A percentile compares a stretch with the other conserved stretches of the same genome.
These are phyloP conservation scores for Chaetomidium leptoderma DNA, from an alignment of 495 filamentous ascomycete species.

Conservation along the genomic window DNA sequence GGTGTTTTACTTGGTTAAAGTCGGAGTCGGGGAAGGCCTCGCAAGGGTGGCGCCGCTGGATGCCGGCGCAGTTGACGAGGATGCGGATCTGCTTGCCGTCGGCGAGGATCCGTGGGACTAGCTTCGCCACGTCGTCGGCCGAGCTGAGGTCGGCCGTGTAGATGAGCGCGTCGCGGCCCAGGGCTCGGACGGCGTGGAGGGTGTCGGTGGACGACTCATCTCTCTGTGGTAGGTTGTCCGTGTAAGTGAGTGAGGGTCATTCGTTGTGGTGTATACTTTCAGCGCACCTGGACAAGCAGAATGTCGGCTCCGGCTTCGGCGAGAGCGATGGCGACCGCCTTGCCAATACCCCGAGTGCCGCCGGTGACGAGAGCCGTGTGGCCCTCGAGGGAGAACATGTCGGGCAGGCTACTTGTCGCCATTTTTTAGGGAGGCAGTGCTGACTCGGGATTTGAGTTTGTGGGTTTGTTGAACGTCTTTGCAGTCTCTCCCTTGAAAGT, in stretches of 20 bases:
- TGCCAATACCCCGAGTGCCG: constrained; percentile 82
- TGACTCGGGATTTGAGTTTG: neutral
- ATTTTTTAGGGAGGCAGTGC: neutral
- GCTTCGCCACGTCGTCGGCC: constrained; percentile 51
- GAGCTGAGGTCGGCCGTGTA: constrained; percentile 71
- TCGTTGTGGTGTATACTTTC: too few relatives aligned
- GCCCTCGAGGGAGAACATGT: constrained; percentile 54
- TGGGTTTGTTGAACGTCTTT: too few relatives aligned
- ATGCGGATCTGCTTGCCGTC: constrained; percentile 63
- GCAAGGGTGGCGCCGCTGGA: constrained; percentile 74
- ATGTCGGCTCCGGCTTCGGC: constrained; percentile 84
- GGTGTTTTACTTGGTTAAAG: constrained; percentile 62
- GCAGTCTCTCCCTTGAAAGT: too few relatives aligned
- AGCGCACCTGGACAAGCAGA: constrained; percentile 59
- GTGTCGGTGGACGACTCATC: constrained; percentile 63
- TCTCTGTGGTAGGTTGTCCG: constrained; percentile 54
- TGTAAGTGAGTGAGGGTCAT: neutral
- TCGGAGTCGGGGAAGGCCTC: constrained; percentile 75
- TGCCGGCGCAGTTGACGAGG: constrained; percentile 81
- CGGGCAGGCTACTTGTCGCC: constrained; percentile 12
- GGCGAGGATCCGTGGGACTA: constrained; percentile 58
- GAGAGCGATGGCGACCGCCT: constrained; percentile 73
- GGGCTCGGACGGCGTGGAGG: constrained; percentile 53
- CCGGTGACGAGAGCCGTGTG: constrained; percentile 84
- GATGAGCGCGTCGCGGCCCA: constrained; percentile 65